Percentiles rank a stretch among this genome's conserved stretches.
These are phyloP conservation scores for Amorphotheca resinae DNA, from an alignment of 495 filamentous ascomycete species.

Conservation along the genomic window DNA sequence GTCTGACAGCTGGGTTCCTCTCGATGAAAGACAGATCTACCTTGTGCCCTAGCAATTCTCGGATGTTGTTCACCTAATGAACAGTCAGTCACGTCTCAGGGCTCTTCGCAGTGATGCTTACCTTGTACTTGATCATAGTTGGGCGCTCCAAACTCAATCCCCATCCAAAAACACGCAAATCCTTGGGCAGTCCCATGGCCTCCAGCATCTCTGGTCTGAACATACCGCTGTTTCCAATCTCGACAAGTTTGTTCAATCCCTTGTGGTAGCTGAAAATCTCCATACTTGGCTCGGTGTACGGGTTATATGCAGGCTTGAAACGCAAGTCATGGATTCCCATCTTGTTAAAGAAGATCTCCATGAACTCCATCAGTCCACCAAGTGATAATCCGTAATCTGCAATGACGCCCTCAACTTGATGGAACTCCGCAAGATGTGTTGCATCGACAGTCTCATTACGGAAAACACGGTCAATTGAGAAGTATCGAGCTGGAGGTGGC, in stretches of 20 bases:
- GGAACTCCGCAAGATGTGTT: conserved; percentile 95
- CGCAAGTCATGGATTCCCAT: conserved; percentile 82
- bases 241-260: conserved; percentile 80
- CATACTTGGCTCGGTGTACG: conserved; percentile 96
- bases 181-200: conserved; percentile 71
- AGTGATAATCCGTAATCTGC: conserved; percentile 86
- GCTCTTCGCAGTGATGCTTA: conserved; percentile 23
- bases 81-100: conserved; percentile 5
- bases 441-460: conserved; percentile 91
- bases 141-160: conserved; percentile 84
- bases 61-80: conserved; percentile 46
- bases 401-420: conserved; percentile 97
- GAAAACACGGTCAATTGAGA: conserved; percentile 97
- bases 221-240: conserved; percentile 98
- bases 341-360: conserved; percentile 90
- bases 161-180: conserved; percentile 84
- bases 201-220: conserved; percentile 91
- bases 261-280: conserved; percentile 92
- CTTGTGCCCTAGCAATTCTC: conserved; percentile 75
- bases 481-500: conserved; percentile 69
- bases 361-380: conserved; percentile 90
- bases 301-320: conserved; percentile 98
- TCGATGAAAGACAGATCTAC: conserved; percentile 73
- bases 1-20: conserved; percentile 66
- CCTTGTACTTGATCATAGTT: conserved; percentile 94